phyloP scores from a whole-genome alignment of 306 rosid species.

The Comarum palustre region DNA sequence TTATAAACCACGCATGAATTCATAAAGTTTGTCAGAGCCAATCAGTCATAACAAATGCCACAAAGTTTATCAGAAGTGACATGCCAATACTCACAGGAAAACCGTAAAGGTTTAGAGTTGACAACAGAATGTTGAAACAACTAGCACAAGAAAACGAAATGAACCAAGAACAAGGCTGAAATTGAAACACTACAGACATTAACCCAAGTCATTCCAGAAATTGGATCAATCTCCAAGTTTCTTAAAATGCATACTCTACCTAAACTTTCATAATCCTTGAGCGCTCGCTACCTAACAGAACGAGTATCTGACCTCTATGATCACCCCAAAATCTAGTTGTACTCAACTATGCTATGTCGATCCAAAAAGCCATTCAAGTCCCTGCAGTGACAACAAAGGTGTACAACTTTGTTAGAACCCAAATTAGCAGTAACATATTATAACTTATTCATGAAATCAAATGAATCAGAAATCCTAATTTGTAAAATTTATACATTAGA shows the following conservation, averaged over 20 bases:
- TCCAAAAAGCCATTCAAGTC: conserved; percentile 56
- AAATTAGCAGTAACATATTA: conserved; percentile 9
- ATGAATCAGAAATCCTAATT: conserved; percentile 10
- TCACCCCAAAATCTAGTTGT: conserved; percentile 26
- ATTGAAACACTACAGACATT: background rate
- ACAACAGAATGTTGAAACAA: conserved; percentile 9
- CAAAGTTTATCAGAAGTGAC: background rate
- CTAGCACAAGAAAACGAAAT: background rate
- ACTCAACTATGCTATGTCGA: conserved; percentile 36
- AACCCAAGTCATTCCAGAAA: conserved; percentile 1
- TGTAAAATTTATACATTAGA: background rate
- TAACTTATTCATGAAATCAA: background rate
- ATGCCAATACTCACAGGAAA: background rate
- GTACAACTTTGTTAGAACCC: conserved; percentile 18
- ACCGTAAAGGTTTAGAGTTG: background rate
- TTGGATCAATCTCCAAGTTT: conserved; percentile 5
- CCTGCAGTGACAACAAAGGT: conserved; percentile 53
- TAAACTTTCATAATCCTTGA: conserved; percentile 10
- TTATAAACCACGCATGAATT: background rate
- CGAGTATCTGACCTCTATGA: conserved; percentile 21
- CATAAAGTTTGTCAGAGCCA: background rate
- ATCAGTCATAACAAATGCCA: background rate
- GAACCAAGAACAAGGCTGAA: background rate
- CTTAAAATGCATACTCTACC: conserved; percentile 14
- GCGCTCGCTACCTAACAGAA: conserved; percentile 10